Base-by-base conservation (phyloP, 2,329 filamentous ascomycete genomes). In the Penicillium sp. region DNA sequence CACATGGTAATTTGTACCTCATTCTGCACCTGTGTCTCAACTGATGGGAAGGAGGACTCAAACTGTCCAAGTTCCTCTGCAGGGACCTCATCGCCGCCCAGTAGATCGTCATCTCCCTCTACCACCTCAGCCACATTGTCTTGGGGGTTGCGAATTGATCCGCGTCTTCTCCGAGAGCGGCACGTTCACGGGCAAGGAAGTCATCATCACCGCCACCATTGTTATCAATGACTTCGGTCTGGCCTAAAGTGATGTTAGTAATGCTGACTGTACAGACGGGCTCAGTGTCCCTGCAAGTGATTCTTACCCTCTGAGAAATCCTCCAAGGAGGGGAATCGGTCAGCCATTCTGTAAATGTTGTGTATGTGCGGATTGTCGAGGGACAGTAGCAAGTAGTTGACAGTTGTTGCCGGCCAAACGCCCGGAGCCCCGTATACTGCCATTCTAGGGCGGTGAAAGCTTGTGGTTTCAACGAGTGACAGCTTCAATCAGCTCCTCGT, bases 171-270 rank as follows among this genome's bases (percentile, higher is more conserved):
- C 93, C 93, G 6, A 98, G 82, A 14, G 85, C 72, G 51, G 89
- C 93, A 65, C 89, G 88, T 74, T 98, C 93, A 58, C 91, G 87
- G 53, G 87, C 84, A 40, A 97, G 81, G 69, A 98, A 97, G 71
- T 95, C 89, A 52, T 80, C 77, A 26, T 84, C 83, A 86, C 71
- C 54, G 48, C 50, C 54, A 27, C 58, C 57, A 38, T 61, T 63
- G 52, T 48, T 60, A 27, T 67, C 61, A 34, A 59, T 58, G 49
- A 62, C 53, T 46, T 62, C 60, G 18, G 63, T 67, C 53, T 68
- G 67, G 40, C 66, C 65, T 71, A 54, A 41, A 54, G 11, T 48
- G 18, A 40, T 32, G 26, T 35, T 43, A 51, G 68, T 62, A 66
- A 56, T 42, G 40, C 47, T 51, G 44, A 49, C 40, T 49, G 51